Conservation (phyloP, 805 yeast genomes). For the Ogataea saltuana region DNA sequence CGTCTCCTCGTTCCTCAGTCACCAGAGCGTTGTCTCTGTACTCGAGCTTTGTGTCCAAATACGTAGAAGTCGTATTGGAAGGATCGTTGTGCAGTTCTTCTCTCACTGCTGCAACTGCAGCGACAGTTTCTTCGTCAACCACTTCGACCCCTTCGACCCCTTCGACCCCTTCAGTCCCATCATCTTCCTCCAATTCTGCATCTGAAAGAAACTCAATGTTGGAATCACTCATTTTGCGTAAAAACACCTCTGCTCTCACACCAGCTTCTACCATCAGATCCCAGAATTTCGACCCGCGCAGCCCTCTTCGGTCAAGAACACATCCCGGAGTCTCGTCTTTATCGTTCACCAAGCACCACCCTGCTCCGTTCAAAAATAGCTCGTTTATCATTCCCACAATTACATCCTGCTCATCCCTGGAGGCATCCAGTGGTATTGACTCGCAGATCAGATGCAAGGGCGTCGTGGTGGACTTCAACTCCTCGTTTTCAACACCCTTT, state of each 20-base stretch:
- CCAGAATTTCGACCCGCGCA: conserved; percentile 42
- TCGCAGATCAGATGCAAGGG: conserved; percentile 73
- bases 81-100: conserved; percentile 46
- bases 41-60: conserved; percentile 63
- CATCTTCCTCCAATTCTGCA: conserved; percentile 27
- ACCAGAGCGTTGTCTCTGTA: conserved; percentile 69
- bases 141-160: conserved; percentile 15
- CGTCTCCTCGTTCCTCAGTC: conserved; percentile 75
- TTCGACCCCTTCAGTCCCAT: too few relatives aligned
- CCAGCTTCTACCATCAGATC: conserved; percentile 75
- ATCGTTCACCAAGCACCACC: conserved; percentile 80
- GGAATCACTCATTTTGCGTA: conserved; percentile 66
- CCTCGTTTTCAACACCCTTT: conserved; percentile 40
- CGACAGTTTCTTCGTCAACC: conserved; percentile 18
- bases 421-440: conserved; percentile 44
- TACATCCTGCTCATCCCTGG: conserved; percentile 44
- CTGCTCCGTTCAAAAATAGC: conserved; percentile 84
- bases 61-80: conserved; percentile 63
- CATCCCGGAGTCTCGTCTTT: conserved; percentile 85
- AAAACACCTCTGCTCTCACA: conserved; percentile 79
- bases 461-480: conserved; percentile 59
- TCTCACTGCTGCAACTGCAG: conserved; percentile 18
- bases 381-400: conserved; percentile 58
- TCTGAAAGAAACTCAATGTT: conserved; percentile 62
- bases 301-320: conserved; percentile 56